Base-by-base conservation (phyloP, 2,329 filamentous ascomycete genomes). In the Trematosphaeria pertusa region DNA sequence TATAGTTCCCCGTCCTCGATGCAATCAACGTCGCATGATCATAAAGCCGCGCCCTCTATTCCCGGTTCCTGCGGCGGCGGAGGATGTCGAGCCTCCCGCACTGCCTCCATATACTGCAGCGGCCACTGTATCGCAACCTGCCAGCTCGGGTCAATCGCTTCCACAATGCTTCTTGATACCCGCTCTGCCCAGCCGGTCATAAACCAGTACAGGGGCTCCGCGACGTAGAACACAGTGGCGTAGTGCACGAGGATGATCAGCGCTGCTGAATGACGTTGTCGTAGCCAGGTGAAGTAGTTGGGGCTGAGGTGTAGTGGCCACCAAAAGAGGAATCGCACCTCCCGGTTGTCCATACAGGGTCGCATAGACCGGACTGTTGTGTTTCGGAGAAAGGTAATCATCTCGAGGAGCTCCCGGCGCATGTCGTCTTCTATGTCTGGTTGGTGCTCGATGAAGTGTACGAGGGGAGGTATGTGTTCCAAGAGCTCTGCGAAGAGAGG, bases 181-280 rank as follows among this genome's bases (percentile, higher is more conserved):
- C 61, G 52, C 28, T 64, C 48, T 14, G 60, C 67, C 67, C 71
- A 70, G 1, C 65, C 67, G 2, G 64, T 45, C 46, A 73, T 60
- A 75, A 72, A 73, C 74, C 62, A 77, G 61, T 68, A 73, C 10
- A 54, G 46, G 57, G 57, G 47, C 43, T 73, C 71, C 5, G 71
- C 56, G 5, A 56, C 57, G 17, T 64, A 60, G 2, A 75, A 51
- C 6, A 72, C 51, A 10, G 71, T 60, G 11, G 68, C 63, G 46
- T 73, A 77, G 41, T 73, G 62, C 34, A 73, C 69, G 11, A 76
- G 44, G 17, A 76, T 47, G 2, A 70, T 62, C 15, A 77, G 50
- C 2, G 72, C 69, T 1, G 62, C 65, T 6, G 71, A 60, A 12
- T 70, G 58, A 17, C 57, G 54, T 28, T 65, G 55, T 5, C 64